Conservation (phyloP, 768 basidiomycete species). For the Lenzites betulinus region DNA sequence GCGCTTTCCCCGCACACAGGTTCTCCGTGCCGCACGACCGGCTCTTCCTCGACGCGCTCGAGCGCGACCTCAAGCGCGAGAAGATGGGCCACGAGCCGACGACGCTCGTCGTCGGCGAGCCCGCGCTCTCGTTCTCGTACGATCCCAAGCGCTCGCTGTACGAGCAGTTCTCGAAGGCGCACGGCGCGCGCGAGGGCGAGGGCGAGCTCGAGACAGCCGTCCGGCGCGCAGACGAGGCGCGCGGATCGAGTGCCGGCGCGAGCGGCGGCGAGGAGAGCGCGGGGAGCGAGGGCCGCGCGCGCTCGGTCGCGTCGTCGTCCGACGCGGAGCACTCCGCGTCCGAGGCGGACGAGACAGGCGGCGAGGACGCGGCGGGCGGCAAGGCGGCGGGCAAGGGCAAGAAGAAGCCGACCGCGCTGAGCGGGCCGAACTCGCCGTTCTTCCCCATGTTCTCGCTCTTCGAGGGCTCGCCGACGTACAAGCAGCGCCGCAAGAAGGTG, state of each 20-base stretch:
- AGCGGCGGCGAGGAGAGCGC: constrained; percentile 10
- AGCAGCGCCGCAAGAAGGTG: constrained; percentile 81
- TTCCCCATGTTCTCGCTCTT: constrained; percentile 74
- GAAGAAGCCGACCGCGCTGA: constrained; percentile 27
- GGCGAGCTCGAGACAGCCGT: constrained; percentile 37
- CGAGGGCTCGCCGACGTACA: constrained; percentile 86
- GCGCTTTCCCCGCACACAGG: constrained; percentile 45
- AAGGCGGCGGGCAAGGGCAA: constrained; percentile 1
- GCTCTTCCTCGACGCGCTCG: constrained; percentile 94
- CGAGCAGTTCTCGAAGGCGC: constrained; percentile 75
- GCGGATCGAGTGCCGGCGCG: neutral
- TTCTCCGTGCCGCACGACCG: constrained; percentile 97
- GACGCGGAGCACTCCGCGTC: constrained; percentile 25
- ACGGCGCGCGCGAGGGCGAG: constrained; percentile 38
- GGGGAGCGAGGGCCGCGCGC: constrained; percentile 18
- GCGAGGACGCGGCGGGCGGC: constrained; percentile 13
- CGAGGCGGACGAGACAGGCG: constrained; percentile 25
- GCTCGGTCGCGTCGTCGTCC: constrained; percentile 13
- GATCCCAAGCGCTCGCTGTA: constrained; percentile 84
- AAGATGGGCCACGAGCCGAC: constrained; percentile 89
- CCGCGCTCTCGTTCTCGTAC: constrained; percentile 86
- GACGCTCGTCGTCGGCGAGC: constrained; percentile 74
- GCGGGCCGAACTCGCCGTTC: constrained; percentile 43
- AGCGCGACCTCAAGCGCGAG: constrained; percentile 94
- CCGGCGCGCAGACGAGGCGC: constrained; percentile 32